Evolutionary conservation across 140 eudicot species (phyloP), one percentile per base, ranked within the genome.

Genomic region (Cichorium intybus): DNA sequence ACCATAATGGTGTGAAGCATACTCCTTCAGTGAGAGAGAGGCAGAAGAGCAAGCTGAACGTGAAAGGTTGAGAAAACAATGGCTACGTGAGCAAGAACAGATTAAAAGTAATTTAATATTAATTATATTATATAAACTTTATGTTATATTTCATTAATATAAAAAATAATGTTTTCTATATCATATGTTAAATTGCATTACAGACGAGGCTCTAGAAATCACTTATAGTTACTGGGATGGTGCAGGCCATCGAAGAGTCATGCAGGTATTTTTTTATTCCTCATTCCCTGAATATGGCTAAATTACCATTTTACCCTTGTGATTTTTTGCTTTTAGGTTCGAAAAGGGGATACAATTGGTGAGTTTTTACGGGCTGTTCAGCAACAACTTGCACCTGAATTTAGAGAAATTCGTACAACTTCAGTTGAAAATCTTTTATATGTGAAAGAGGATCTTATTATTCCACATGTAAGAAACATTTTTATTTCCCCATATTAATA

Each of bases 151-250:
- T 2, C 7, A n/a, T 27, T 41, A 2, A 31, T 27, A 24, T 60
- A 31, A 24, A 28, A 27, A 22, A 21, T 33, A 15, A 3, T 23
- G 8, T 64, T 4, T 22, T 35, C 48, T 56, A 22, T 51, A 45
- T 62, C 3, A 20, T 29, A 16, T 62, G 16, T 52, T 21, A 21
- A 21, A 22, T 23, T 64, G 20, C 54, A 24, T 68, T 66, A 75
- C 62, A 93, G 99, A 93, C 52, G 99, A 93, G 79, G 95, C 99
- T 24, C 99, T 93, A 75, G 75, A 86, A 75, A 93, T 93, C 78
- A 93, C 99, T 58, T 93, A 93, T 84, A 93, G 99, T 58, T 93
- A 93, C 70, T 93, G 96, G 96, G 99, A 93, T 72, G 99, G 99
- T 64, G 79, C 99, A 22, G 99, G 99, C 73, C 99, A 93, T 80